Conservation (phyloP, 106 monocot species). For the Dendrobium chrysotoxum region DNA sequence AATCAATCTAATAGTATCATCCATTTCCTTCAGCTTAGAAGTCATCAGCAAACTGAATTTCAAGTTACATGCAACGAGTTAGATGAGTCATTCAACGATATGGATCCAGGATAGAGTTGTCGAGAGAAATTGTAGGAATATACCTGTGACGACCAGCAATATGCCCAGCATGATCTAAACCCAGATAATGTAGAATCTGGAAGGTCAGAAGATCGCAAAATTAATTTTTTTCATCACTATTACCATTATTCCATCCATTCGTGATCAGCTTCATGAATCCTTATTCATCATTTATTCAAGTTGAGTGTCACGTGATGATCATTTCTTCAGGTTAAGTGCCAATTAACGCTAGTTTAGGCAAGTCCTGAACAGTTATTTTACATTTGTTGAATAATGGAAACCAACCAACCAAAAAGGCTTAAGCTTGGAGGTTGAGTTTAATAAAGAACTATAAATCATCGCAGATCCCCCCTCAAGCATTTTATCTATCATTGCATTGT, state of each 20-base stretch:
- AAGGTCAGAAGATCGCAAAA: slow-evolving; percentile 1
- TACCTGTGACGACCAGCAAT: slow-evolving; percentile 94
- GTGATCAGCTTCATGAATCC: not conserved
- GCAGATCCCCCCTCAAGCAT: too few relatives aligned
- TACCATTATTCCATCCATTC: not conserved
- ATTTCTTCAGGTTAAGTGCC: not conserved
- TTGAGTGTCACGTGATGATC: not conserved
- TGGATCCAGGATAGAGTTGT: not conserved
- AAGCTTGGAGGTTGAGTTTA: not conserved
- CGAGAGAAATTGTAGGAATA: slow-evolving; percentile 3
- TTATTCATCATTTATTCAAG: not conserved
- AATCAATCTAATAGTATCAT: slow-evolving; percentile 71
- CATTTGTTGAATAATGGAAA: not conserved
- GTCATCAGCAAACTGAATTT: slow-evolving; percentile 68
- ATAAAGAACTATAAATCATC: too few relatives aligned
- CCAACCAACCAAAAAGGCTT: not conserved
- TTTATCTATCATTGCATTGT: too few relatives aligned
- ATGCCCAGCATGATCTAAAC: slow-evolving; percentile 97
- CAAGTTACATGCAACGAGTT: not conserved
- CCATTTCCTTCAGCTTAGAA: slow-evolving; percentile 93
- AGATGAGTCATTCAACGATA: not conserved
- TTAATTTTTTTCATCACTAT: not conserved
- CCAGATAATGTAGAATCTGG: slow-evolving; percentile 96
- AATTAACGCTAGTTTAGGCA: not conserved
- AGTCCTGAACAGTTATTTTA: not conserved